These are phyloP conservation scores for Backusella sp. DNA, from an alignment of 192 early-diverging fungal species.

Conservation along the genomic window DNA sequence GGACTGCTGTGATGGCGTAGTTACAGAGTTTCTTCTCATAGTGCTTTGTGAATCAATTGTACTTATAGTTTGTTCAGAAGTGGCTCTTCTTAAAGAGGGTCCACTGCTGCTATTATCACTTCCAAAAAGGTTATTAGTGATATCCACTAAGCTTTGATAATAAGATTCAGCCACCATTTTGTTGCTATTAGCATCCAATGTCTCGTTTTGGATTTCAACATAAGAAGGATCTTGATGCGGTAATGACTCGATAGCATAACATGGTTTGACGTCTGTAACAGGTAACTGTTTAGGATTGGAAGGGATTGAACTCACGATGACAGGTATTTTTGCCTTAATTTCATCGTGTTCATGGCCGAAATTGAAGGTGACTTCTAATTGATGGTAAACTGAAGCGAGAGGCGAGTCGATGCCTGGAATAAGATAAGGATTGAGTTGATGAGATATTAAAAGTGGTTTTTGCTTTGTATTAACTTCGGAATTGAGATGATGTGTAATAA, in stretches of 20 bases:
- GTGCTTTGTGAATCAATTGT: background rate
- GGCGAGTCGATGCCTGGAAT: constrained; percentile 21
- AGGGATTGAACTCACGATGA: constrained; percentile 22
- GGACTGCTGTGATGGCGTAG: background rate
- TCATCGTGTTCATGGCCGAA: constrained; percentile 28
- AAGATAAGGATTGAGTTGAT: constrained; percentile 11
- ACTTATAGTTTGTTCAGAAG: background rate
- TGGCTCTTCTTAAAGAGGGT: background rate
- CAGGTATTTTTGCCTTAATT: constrained; percentile 30
- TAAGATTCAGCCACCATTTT: background rate
- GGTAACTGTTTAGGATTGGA: background rate
- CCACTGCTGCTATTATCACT: background rate
- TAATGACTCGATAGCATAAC: background rate
- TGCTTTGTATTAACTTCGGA: background rate
- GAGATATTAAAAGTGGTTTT: constrained; percentile 17
- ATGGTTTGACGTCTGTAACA: background rate
- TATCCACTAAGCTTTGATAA: background rate
- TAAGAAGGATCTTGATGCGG: background rate
- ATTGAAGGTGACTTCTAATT: constrained; percentile 29
- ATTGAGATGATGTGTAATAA: background rate
- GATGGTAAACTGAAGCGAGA: constrained; percentile 26
- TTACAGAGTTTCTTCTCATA: background rate
- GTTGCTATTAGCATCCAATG: background rate
- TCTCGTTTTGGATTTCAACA: background rate
- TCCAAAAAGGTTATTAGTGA: background rate